Conservation (phyloP, 2,329 filamentous ascomycete species). For the Talaromyces sp. region DNA sequence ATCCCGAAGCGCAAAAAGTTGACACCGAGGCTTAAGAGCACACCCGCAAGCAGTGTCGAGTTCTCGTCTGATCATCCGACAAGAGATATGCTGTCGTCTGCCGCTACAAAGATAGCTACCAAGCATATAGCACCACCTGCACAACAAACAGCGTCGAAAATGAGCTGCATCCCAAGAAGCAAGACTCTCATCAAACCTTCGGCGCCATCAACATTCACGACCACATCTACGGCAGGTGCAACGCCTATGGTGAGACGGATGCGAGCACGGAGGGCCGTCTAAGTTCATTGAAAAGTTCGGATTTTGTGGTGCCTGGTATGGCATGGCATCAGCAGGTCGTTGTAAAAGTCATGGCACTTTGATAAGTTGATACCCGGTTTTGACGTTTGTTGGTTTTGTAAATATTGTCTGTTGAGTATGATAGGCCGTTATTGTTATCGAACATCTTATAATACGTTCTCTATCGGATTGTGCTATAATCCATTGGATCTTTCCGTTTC, state of each 20-base stretch:
- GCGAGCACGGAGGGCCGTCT: conserved; percentile 22
- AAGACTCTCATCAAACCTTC: conserved; percentile 29
- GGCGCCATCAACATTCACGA: conserved; percentile 9
- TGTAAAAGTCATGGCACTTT: neutral
- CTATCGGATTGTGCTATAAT: neutral
- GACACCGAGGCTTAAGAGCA: conserved; percentile 32
- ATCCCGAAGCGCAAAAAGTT: conserved; percentile 33
- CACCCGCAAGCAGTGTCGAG: conserved; percentile 14
- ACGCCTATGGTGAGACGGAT: conserved; percentile 36
- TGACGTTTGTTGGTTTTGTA: neutral
- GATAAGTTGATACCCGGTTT: conserved; percentile 8
- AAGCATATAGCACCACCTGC: conserved; percentile 11
- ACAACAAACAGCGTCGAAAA: conserved; percentile 21
- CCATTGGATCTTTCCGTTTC: neutral
- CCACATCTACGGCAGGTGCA: conserved; percentile 30
- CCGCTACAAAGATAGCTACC: neutral
- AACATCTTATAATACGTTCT: neutral
- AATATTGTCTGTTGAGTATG: neutral
- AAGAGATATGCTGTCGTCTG: neutral
- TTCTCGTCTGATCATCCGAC: neutral
- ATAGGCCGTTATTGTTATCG: neutral
- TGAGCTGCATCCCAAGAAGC: conserved; percentile 24
- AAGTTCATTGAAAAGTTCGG: neutral
- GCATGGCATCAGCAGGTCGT: neutral
- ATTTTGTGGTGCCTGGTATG: neutral